A percentile compares a stretch with the other conserved stretches of the same genome.
These are phyloP conservation scores for Colletotrichum cuscutae DNA, from an alignment of 2,329 filamentous ascomycete genomes.

Conservation along the genomic window DNA sequence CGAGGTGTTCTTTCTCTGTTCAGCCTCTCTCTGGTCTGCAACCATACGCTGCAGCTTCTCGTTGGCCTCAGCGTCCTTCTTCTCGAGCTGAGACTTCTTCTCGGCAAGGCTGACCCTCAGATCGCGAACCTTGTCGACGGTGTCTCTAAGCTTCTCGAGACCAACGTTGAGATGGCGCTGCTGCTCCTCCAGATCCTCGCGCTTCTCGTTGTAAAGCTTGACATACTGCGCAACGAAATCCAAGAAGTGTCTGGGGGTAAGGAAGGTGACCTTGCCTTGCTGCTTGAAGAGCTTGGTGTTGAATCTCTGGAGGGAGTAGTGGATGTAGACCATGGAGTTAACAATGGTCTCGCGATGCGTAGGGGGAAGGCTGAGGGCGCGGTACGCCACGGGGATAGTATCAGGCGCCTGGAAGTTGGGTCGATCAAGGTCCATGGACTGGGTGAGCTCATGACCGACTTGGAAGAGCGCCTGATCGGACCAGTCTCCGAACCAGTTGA, in stretches of 20 bases:
- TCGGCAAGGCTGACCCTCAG: conserved; percentile 89
- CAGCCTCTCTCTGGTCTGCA: conserved; percentile 92
- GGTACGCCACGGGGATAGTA: conserved; percentile 91
- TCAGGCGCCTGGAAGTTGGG: conserved; percentile 87
- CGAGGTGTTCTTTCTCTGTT: conserved; percentile 88
- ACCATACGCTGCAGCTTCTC: conserved; percentile 98
- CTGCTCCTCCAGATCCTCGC: conserved; percentile 97
- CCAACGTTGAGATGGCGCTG: conserved; percentile 98
- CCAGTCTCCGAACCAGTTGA: conserved; percentile 99
- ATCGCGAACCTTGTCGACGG: conserved; percentile 96
- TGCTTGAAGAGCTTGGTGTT: conserved; percentile 90
- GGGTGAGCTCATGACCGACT: conserved; percentile 93
- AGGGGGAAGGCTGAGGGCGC: conserved; percentile 84
- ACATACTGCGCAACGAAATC: conserved; percentile 99
- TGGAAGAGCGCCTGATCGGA: conserved; percentile 99
- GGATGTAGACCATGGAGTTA: conserved; percentile 99
- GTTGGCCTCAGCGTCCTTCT: conserved; percentile 94
- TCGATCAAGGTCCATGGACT: conserved; percentile 94
- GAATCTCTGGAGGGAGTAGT: conserved; percentile 92
- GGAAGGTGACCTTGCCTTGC: conserved; percentile 90
- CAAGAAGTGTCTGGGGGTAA: conserved; percentile 96
- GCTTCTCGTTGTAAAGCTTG: conserved; percentile 96
- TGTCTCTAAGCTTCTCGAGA: conserved; percentile 96
- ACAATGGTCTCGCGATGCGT: conserved; percentile 92
- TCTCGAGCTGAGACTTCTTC: conserved; percentile 93